Evolutionary conservation across 1,139 yeast genomes (phyloP), one percentile per base, ranked within the genome.

Genomic region (Komagataea norvegica): DNA sequence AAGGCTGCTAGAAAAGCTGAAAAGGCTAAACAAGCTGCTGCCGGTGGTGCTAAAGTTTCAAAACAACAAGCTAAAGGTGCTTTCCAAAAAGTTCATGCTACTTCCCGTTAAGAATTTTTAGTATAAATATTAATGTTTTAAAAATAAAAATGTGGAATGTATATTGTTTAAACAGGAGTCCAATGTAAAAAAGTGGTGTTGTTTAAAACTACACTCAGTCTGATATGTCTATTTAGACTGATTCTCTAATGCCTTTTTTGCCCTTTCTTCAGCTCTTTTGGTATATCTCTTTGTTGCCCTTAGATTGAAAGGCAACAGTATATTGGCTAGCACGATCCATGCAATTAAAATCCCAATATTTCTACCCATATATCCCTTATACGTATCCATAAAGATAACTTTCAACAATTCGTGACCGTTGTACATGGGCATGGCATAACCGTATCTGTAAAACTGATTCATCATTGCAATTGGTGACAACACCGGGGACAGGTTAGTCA

Each of bases 1-100:
- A 91, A 87, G 74, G 91, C 84, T 68, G 78, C 84, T 68, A 89
- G 93, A 84, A 86, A 85, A 80, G 91, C 95, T 65, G 91, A 82
- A 62, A 82, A 83, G 74, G 95, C 95, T 61, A 79, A 80, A 72
- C 68, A 72, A 62, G 91, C 82, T 69, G 88, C 84, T 67, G 66
- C 83, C 61, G 76, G 78, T 64, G 74, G 74, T 61, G 56, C 74
- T 53, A 77, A 74, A 70, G 68, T 80, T 63, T 80, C 89, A 57
- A 83, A 83, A 75, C 86, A 80, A 77, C 85, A 79, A 70, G 83
- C 84, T 66, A 84, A 83, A 77, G 94, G 93, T 78, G 85, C 93
- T 70, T 78, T 80, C 95, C 89, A 85, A 79, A 86, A 86, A 77
- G 95, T 87, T 63, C 85, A 81, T 64, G 94, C 95, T 63, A 82